Percentiles rank a stretch among this genome's conserved stretches.
Evolutionary conservation across 495 filamentous ascomycete species (phyloP).

Genomic region (Cladorrhinum samala): DNA sequence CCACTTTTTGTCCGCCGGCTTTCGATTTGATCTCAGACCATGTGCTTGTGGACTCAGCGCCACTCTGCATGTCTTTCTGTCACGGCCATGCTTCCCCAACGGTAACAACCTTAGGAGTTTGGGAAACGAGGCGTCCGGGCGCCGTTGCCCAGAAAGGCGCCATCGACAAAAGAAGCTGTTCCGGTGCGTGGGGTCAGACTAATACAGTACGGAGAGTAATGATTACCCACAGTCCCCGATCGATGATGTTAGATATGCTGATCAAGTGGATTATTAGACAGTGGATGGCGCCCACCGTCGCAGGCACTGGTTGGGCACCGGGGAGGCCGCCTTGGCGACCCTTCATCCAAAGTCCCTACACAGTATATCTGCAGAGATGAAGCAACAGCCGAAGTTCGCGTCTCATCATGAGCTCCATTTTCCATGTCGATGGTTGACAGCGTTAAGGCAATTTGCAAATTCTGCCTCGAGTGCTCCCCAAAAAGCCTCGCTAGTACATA

Average conservation of each 20-base stretch:
- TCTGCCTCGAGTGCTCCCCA: background rate
- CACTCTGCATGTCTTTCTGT: slow-evolving; percentile 1
- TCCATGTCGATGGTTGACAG: background rate
- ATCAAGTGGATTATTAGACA: background rate
- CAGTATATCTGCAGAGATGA: background rate
- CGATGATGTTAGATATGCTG: background rate
- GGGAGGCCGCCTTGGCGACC: slow-evolving; percentile 22
- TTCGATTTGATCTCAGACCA: background rate
- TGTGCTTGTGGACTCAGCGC: background rate
- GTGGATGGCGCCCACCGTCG: background rate
- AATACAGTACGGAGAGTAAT: background rate
- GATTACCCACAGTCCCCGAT: no score
- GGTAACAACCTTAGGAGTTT: background rate
- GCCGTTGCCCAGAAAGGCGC: background rate
- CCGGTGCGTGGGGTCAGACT: background rate
- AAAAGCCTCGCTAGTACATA: background rate
- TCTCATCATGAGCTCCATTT: background rate
- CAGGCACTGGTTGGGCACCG: slow-evolving; percentile 4
- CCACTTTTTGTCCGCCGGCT: no score
- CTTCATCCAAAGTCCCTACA: slow-evolving; percentile 3
- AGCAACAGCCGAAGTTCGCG: no score
- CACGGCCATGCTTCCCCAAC: background rate
- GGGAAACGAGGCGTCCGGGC: background rate
- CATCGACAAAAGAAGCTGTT: background rate
- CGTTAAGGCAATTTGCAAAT: background rate